A percentile compares a stretch with the other conserved stretches of the same genome.
Evolutionary conservation across 495 filamentous ascomycete species (phyloP).

Genomic region (Aspergillus carlsbadensis): DNA sequence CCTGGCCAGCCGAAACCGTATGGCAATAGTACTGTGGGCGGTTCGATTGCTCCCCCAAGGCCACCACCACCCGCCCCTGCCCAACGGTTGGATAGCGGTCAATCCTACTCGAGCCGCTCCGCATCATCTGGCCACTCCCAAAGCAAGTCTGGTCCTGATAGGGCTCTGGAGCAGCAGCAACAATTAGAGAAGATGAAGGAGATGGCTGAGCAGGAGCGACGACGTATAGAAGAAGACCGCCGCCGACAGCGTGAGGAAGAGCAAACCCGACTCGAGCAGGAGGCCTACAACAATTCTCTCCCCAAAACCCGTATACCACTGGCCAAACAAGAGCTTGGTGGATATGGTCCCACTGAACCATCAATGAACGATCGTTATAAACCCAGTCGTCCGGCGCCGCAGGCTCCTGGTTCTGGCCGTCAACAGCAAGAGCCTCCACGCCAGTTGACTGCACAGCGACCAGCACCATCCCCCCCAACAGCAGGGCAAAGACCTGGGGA

Average conservation of each 20-base stretch:
- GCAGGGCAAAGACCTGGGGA: slow-evolving; percentile 26
- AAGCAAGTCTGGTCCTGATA: slow-evolving; percentile 34
- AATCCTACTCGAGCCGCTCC: slow-evolving; percentile 37
- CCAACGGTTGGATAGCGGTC: slow-evolving; percentile 43
- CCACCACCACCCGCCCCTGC: slow-evolving; percentile 58
- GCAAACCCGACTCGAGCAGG: slow-evolving; percentile 68
- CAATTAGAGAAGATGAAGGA: slow-evolving; percentile 50
- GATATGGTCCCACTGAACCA: slow-evolving; percentile 49
- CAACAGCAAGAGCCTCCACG: slow-evolving; percentile 45
- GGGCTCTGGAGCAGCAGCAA: slow-evolving; percentile 40
- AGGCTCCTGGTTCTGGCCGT: slow-evolving; percentile 48
- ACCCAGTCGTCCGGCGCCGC: slow-evolving; percentile 65
- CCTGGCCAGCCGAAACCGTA: slow-evolving; percentile 44
- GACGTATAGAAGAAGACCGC: slow-evolving; percentile 50
- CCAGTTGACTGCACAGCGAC: slow-evolving; percentile 53
- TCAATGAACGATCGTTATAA: slow-evolving; percentile 70
- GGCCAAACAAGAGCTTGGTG: slow-evolving; percentile 86
- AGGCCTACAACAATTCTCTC: slow-evolving; percentile 82
- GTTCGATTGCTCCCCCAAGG: slow-evolving; percentile 75
- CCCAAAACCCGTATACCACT: slow-evolving; percentile 72
- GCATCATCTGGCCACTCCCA: slow-evolving; percentile 37
- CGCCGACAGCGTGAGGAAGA: slow-evolving; percentile 62
- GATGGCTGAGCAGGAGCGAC: slow-evolving; percentile 49
- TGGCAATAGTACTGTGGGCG: slow-evolving; percentile 49
- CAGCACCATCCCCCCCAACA: slow-evolving; percentile 57